Base-by-base conservation (phyloP, 2,329 filamentous ascomycete genomes). In the Scedosporium apiospermum region DNA sequence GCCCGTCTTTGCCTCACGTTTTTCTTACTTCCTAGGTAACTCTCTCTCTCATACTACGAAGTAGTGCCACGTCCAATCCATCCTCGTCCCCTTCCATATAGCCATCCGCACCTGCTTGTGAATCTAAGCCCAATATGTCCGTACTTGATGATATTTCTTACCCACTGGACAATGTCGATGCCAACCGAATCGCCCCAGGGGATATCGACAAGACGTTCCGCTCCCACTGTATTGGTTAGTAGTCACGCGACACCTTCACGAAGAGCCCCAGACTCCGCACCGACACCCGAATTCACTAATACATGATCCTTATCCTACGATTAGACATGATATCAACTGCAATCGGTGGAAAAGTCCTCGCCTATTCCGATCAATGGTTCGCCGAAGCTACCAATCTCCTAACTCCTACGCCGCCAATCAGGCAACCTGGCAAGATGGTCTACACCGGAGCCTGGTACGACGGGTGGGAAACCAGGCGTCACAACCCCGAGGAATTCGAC, bases 371-470 rank as follows among this genome's bases (percentile, higher is more conserved):
- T 70, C 77, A 89, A 74, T 88, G 84, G 84, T 89, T 89, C 69
- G 86, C 86, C 53, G 82, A 86, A 67, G 86, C 86, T 23, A 69
- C 76, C 63, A 88, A 88, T 71, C 78, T 89, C 63, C 71, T 88
- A 65, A 89, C 81, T 34, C 83, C 85, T n/a, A 84, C 80, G 26
- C 72, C 85, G 34, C 85, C 86, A 44, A 83, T 88, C 71, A 78
- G 81, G 65, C 80, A 86, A 69, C 80, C 81, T 1, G 86, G 86
- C 65, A 87, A 87, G 74, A 88, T 88, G 81, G 85, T 88, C 63
- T 87, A 82, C 69, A 82, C 85, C 1, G 86, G 86, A 58, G 86
- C 86, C 57, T 89, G 86, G 86, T 89, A 87, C 69, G 86, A 89
- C 69, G 86, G 86, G 61, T 88, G 84, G 85, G 86, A 89, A 74